Percentiles rank a stretch among this genome's conserved stretches.
These are phyloP conservation scores for Trametes coccinea DNA, from an alignment of 768 basidiomycete species.

Conservation along the genomic window DNA sequence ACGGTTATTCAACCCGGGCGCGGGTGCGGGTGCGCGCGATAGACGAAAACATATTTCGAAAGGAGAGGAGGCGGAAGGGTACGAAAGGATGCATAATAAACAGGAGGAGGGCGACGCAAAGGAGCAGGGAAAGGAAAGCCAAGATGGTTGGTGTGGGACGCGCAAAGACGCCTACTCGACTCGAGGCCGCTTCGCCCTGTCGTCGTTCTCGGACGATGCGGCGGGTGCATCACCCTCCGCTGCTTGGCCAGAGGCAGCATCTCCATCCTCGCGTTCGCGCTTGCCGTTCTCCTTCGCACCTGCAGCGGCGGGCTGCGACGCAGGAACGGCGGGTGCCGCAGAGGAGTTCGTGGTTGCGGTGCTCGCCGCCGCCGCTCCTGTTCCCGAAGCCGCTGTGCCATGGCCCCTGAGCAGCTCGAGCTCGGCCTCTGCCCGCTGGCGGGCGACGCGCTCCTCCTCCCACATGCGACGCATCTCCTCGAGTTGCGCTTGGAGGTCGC, in stretches of 20 bases:
- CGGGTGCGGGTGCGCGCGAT: too few relatives aligned
- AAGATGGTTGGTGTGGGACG: too few relatives aligned
- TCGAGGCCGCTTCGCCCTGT: constrained; percentile 28
- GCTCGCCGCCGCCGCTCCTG: neutral
- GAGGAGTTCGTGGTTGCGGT: constrained; percentile 9
- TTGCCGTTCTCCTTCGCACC: constrained; percentile 22
- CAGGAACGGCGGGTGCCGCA: neutral
- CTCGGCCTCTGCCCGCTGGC: constrained; percentile 65
- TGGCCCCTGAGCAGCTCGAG: constrained; percentile 46
- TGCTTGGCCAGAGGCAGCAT: neutral
- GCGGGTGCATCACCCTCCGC: constrained; percentile 17
- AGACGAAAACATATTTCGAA: neutral
- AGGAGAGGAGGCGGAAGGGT: too few relatives aligned
- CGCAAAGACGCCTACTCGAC: constrained; percentile 20
- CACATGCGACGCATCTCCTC: constrained; percentile 80
- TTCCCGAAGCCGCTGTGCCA: neutral
- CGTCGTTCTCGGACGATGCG: constrained; percentile 22
- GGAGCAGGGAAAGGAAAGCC: too few relatives aligned
- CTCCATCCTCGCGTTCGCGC: constrained; percentile 18
- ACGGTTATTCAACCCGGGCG: too few relatives aligned
- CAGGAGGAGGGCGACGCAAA: too few relatives aligned
- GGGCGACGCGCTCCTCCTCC: constrained; percentile 70
- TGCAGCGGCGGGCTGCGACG: neutral
- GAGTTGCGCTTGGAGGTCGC: constrained; percentile 78
- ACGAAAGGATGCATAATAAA: too few relatives aligned